Evolutionary conservation across 2,329 filamentous ascomycete species (phyloP), one percentile per base, ranked within the genome.

Genomic region (Tympanopsis confertula): DNA sequence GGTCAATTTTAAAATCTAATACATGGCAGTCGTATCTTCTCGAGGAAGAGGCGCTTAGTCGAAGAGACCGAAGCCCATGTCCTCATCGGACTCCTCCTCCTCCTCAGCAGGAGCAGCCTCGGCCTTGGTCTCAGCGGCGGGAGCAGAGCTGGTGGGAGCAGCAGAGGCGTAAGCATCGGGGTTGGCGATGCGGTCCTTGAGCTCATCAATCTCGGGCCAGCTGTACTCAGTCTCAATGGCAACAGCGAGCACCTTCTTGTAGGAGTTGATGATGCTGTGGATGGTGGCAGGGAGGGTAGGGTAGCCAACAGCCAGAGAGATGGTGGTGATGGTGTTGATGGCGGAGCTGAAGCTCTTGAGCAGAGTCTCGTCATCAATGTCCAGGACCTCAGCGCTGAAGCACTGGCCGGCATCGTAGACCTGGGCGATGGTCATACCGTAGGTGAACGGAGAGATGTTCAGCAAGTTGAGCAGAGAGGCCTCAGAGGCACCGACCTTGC

Each of bases 141-240:
- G 67, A 40, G 75, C 68, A 42, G 69, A 70, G 40, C 79, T 82
- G 47, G 61, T 76, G 41, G 89, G 86, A 49, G 82, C 86, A 49
- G 88, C 71, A 36, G 86, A 63, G 48, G 89, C 91, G 65, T 96
- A 98, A 39, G 86, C 86, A 39, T 98, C 91, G 52, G 93, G 93
- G 79, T 98, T 96, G 69, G 86, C 86, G 57, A 98, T 95, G 64
- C 91, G 87, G 72, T 98, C 91, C 84, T 98, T 98, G 71, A 98
- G 83, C 69, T 94, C 76, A 58, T 93, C 80, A 58, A 98, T 94
- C 67, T 86, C 86, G 55, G 88, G 80, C 89, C 91, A 98, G 68
- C 78, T 82, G 75, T 82, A 82, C 51, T 94, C 88, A 54, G 86
- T 95, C 68, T 80, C 76, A 56, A 98, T 64, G 56, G 91, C 93